Evolutionary conservation across 305 asterid species (phyloP), one percentile per base, ranked within the genome.

Genomic region (Fraxinus albicans): DNA sequence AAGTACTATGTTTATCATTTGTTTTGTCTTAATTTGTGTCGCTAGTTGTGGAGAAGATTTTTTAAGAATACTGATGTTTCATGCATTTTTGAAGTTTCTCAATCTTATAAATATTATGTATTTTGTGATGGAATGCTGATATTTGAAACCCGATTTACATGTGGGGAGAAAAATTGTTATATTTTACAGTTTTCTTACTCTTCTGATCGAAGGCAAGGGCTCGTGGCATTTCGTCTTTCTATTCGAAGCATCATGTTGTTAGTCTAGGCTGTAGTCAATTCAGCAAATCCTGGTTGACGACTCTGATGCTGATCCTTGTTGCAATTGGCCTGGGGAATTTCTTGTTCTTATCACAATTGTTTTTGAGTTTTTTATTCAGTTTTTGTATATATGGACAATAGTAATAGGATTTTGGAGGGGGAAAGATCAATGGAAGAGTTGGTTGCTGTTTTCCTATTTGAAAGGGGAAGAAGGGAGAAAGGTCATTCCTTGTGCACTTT

Each of bases 41-140:
- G 12, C 40, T 84, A 76, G 79, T 77, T 77, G 83, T 77, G 85
- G 79, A 79, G 82, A 83, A 78, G 77, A 47, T 77, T 80, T 69
- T 78, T 83, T 17, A 74, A 83, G 76, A 38, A 88, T 70, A 77
- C 34, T 33, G 72, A 9, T 9, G 72, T 13, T 9, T 29, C 19
- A 3, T 83, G 79, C 80, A 80, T 67, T 83, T 65, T 84, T 65
- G 76, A 69, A 27, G 75, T 10, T 29, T 69, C 19, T 69, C 19
- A 29, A 29, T 8, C 38, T 69, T 29, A 67, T 27, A 4, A 25
- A 69, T 69, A 15, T 69, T 29, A 29, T 69, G 75, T 69, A 29
- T 29, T 25, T 7, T 67, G 75, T 69, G 74, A 27, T 29, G 36
- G 75, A 69, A 69, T 69, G 38, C 35, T 69, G 19, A 13, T 19